Base-by-base conservation (phyloP, 306 rosid genomes). In the Lupinus albus region DNA sequence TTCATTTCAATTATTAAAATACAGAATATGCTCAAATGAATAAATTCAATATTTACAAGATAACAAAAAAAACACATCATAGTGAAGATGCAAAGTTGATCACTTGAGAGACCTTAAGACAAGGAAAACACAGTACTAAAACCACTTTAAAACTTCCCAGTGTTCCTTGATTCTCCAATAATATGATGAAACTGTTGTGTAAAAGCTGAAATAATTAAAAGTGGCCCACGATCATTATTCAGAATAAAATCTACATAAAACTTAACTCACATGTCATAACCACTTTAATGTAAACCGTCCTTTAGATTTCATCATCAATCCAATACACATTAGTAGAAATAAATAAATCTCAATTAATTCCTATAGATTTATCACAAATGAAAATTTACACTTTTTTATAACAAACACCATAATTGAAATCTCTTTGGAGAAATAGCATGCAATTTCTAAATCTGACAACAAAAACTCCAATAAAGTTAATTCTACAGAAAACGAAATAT, bases 301-400 rank as follows among this genome's bases (percentile, higher is more conserved):
- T 10, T 39, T 16, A 41, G 20, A 14, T 45, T 59, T 59, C 48
- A 33, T 48, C 2, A 32, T 1, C 49, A 72, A 14, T 51, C n/a
- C 63, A 28, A 14, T 51, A 36, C 35, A 14, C 63, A 50, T 39
- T 25, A 50, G 67, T 10, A 51, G 1, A 38, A 8, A 38, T 8
- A 38, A 35, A 15, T 35, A 7, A 51, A 46, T 36, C 49, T 41
- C 28, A 38, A 60, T 25, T 11, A 48, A 58, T 28, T 67, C 70
- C 18, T 60, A 44, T 41, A 57, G 49, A 67, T 49, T 67, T 48
- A 20, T 28, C 39, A 70, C 55, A 73, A 48, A 73, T 17, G 14
- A 18, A 20, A 44, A 59, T 38, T 38, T 8, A 35, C 13, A 20
- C 35, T 3, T 14, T 7, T 39, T 5, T 7, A 74, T 25, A 25